Evolutionary conservation across 768 basidiomycete species (phyloP).

Genomic region (Leccinum longicurvipes): DNA sequence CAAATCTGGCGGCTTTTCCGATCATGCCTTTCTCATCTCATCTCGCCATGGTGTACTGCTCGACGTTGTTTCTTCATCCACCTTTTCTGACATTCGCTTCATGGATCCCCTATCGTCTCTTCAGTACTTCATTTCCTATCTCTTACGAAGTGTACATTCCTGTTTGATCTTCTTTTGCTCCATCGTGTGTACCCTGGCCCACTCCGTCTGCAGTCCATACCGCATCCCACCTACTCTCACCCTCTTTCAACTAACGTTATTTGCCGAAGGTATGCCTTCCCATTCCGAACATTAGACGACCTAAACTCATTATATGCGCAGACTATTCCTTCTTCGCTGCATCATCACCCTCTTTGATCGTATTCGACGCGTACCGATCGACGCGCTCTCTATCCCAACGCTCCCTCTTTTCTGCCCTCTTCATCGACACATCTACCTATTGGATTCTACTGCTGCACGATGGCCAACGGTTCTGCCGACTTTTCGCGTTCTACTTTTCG

Average conservation of each 20-base stretch:
- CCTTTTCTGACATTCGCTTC: not conserved
- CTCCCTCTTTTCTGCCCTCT: constrained; percentile 1
- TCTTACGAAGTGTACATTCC: not conserved
- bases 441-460: not conserved
- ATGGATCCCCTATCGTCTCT: constrained; percentile 2
- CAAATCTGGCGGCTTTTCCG: not conserved
- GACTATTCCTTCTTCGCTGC: not conserved
- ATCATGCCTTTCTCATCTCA: not conserved
- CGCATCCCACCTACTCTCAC: not conserved
- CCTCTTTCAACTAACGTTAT: constrained; percentile 12
- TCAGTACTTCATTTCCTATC: not conserved
- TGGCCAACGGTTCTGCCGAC: not conserved
- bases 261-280: constrained; percentile 11
- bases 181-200: not conserved
- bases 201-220: constrained; percentile 2
- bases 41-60: not conserved
- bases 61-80: constrained; percentile 5
- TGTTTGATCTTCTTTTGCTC: not conserved
- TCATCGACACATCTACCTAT: not conserved
- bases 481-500: not conserved
- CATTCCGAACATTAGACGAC: not conserved
- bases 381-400: not conserved
- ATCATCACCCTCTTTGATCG: constrained; percentile 5
- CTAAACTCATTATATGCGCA: not conserved
- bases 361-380: not conserved